phyloP scores from a whole-genome alignment of 202 grass and related monocot genomes.

The Carex sylvatica region DNA sequence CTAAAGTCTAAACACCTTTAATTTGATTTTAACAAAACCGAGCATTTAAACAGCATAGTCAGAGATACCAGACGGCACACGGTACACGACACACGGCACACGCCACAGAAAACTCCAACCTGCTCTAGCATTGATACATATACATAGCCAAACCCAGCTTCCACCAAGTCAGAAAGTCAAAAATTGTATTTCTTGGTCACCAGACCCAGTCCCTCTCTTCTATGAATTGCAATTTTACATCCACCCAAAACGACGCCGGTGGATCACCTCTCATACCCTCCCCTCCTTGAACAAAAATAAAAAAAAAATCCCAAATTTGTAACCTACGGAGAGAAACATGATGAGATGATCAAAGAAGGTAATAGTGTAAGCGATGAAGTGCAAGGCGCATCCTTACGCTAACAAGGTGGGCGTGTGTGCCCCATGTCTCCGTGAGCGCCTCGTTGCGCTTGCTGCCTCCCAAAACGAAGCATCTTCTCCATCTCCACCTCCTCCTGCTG shows the following conservation, averaged over 20 bases:
- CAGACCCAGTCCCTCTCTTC: not conserved
- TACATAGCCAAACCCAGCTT: not conserved
- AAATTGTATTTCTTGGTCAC: not conserved
- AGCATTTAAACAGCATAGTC: too few species aligned
- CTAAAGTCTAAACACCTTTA: too few species aligned
- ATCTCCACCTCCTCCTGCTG: not conserved
- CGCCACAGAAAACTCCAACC: not conserved
- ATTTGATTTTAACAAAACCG: too few species aligned
- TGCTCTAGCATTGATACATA: not conserved
- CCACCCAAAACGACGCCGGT: not conserved
- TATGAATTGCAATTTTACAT: not conserved
- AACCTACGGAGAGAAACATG: not conserved
- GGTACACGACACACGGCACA: too few species aligned
- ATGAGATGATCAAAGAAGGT: not conserved
- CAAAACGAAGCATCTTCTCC: slow-evolving; percentile 34
- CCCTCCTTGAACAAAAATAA: too few species aligned
- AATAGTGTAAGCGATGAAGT: slow-evolving; percentile 39
- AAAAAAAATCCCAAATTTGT: not conserved
- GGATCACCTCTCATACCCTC: not conserved
- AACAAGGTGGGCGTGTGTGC: slow-evolving; percentile 64
- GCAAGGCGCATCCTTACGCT: slow-evolving; percentile 59
- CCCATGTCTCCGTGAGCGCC: slow-evolving; percentile 74
- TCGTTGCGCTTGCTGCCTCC: slow-evolving; percentile 55
- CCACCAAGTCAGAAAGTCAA: slow-evolving; percentile 17
- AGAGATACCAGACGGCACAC: slow-evolving; percentile 2